phyloP scores from a whole-genome alignment of 495 filamentous ascomycete species.

The Cetradonia linearis region DNA sequence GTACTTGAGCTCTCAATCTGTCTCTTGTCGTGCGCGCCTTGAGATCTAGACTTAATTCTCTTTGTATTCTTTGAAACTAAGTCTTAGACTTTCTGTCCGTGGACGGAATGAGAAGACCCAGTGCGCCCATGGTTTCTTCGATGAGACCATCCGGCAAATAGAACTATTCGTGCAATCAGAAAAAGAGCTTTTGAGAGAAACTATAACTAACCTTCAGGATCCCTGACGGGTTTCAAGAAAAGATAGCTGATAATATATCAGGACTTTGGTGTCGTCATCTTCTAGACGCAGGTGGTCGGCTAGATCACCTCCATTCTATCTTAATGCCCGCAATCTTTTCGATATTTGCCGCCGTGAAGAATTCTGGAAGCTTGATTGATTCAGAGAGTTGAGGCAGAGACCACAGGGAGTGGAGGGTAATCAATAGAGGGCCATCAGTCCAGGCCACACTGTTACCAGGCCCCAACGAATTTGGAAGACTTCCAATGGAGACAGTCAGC shows the following conservation, averaged over 20 bases:
- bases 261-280: conserved; percentile 33
- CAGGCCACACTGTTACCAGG: conserved; percentile 7
- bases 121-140: conserved; percentile 35
- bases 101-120: conserved; percentile 37
- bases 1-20: conserved; percentile 34
- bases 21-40: conserved; percentile 24
- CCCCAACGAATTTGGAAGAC: neutral
- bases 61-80: conserved; percentile 26
- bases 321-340: conserved; percentile 32
- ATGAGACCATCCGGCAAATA: conserved; percentile 23
- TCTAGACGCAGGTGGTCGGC: conserved; percentile 36
- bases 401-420: neutral
- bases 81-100: conserved; percentile 21
- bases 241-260: conserved; percentile 37
- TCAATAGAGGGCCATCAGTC: conserved; percentile 2
- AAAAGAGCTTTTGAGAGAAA: neutral
- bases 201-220: neutral
- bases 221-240: conserved; percentile 5
- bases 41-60: conserved; percentile 23
- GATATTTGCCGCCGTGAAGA: conserved; percentile 17
- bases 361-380: conserved; percentile 16
- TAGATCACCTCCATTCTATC: conserved; percentile 36
- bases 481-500: conserved; percentile 12
- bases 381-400: neutral
- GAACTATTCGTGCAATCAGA: neutral